Evolutionary conservation across 257 asterid species (phyloP).

Genomic region (Rauvolfia tetraphylla): DNA sequence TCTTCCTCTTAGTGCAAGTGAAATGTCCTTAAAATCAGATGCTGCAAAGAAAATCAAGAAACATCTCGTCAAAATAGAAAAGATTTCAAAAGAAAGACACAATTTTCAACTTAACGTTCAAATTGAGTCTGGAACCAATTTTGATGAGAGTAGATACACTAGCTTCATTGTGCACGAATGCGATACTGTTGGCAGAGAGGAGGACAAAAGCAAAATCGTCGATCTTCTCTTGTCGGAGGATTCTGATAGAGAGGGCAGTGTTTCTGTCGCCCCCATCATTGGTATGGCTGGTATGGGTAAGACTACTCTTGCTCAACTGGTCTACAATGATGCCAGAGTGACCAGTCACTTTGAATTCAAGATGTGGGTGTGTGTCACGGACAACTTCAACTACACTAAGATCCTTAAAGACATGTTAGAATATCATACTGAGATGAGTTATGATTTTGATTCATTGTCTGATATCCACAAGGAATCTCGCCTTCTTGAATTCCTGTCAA

Average conservation of each 20-base stretch:
- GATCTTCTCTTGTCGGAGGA: slow-evolving; percentile 25
- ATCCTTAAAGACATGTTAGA: slow-evolving; percentile 37
- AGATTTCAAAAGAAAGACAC: slow-evolving; percentile 8
- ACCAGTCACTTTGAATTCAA: slow-evolving; percentile 32
- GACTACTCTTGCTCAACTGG: slow-evolving; percentile 48
- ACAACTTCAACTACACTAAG: slow-evolving; percentile 36
- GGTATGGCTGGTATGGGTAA: slow-evolving; percentile 59
- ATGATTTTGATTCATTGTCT: slow-evolving; percentile 31
- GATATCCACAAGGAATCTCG: slow-evolving; percentile 41
- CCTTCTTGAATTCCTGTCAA: slow-evolving; percentile 27
- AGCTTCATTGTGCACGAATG: slow-evolving; percentile 47
- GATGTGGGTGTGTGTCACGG: slow-evolving; percentile 51
- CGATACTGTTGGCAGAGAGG: slow-evolving; percentile 49
- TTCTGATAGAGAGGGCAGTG: slow-evolving; percentile 21
- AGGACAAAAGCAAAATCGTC: slow-evolving; percentile 34
- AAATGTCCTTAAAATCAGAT: slow-evolving; percentile 32
- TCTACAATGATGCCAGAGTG: slow-evolving; percentile 41
- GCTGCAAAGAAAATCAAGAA: slow-evolving; percentile 22
- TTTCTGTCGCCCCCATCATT: slow-evolving; percentile 41
- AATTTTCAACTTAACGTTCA: neutral
- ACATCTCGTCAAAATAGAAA: neutral
- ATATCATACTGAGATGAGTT: slow-evolving; percentile 39
- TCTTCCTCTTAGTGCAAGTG: slow-evolving; percentile 6
- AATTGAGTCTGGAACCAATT: neutral
- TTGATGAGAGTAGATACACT: slow-evolving; percentile 37